Base-by-base conservation (phyloP, 2,329 filamentous ascomycete species). In the Diaporthe velutina region DNA sequence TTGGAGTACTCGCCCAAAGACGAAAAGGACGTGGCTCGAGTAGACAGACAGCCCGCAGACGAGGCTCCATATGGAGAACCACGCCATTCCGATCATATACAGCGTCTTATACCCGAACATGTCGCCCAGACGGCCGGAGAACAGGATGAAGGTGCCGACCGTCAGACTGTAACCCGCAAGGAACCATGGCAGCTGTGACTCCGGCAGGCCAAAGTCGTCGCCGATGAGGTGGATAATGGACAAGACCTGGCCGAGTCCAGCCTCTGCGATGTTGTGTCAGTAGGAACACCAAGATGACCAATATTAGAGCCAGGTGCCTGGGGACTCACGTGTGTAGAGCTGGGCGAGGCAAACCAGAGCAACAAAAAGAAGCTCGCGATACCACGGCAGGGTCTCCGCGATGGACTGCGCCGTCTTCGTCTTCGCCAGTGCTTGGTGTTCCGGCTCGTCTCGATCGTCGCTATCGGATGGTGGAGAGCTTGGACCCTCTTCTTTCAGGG, bases 1-100 rank as follows among this genome's bases (percentile, higher is more conserved):
- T 75, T 90, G 87, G 10, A 90, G 79, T 1, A 85, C 87, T n/a
- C 88, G 84, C 42, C 83, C 83, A 70, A 88, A 83, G 50, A 84
- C 83, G 77, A 89, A 89, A 71, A 83, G 79, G 55, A 82, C 73
- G 52, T 79, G 75, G 64, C 75, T 75, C 13, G 78, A 77, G 72
- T 79, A 81, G 45, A 79, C 77, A n/a, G 78, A 83, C 64, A 87
- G 82, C 1, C 83, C 84, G 50, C 79, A 82, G 8, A 83, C 79
- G 25, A 87, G 76, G 25, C 80, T 83, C 79, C 84, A 86, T 28
- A 86, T 40, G 10, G 82, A 78, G 61, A 84, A 84, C 85, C 85
- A 87, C 8, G 78, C 77, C 48, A 83, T 83, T 13, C 86, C 87
- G 33, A 82, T 77, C 4, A 86, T 74, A 17, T 88, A 82, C 52